Conservation (phyloP, 306 rosid genomes). For the Vigna angularis region DNA sequence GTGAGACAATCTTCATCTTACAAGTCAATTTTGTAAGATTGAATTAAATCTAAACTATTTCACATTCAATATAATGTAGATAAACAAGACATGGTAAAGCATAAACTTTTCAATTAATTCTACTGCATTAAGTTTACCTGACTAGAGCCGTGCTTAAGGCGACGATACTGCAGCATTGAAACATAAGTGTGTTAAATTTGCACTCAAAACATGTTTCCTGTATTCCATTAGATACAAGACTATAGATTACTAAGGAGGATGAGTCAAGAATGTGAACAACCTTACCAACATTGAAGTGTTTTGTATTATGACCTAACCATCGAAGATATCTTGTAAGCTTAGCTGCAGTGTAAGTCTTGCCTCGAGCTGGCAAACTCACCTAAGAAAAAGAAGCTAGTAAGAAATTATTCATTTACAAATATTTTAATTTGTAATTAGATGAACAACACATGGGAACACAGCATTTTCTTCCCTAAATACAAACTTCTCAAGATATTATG, state of each 20-base stretch:
- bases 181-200: slow-evolving; percentile 42
- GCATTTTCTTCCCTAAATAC: slow-evolving; percentile 19
- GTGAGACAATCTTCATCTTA: no score
- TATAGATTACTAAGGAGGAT: slow-evolving; percentile 33
- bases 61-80: slow-evolving; percentile 19
- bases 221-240: slow-evolving; percentile 29
- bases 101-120: slow-evolving; percentile 38
- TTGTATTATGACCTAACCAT: slow-evolving; percentile 99
- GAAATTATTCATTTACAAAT: slow-evolving; percentile 41
- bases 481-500: slow-evolving; percentile 20
- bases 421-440: slow-evolving; percentile 23
- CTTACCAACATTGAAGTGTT: slow-evolving; percentile 99
- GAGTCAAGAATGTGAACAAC: slow-evolving; percentile 63
- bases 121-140: slow-evolving; percentile 65
- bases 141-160: slow-evolving; percentile 92
- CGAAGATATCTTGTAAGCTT: slow-evolving; percentile 98
- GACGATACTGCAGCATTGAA: slow-evolving; percentile 83
- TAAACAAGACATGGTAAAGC: slow-evolving; percentile 7
- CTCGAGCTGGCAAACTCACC: slow-evolving; percentile 99
- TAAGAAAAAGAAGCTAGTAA: slow-evolving; percentile 48
- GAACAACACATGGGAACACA: slow-evolving; percentile 29
- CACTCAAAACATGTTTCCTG: slow-evolving; percentile 27
- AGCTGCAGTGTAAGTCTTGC: slow-evolving; percentile 96
- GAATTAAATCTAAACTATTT: no score
- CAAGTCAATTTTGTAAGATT: no score